Evolutionary conservation across 2,329 filamentous ascomycete species (phyloP).

Genomic region (Metarhizium anisopliae): DNA sequence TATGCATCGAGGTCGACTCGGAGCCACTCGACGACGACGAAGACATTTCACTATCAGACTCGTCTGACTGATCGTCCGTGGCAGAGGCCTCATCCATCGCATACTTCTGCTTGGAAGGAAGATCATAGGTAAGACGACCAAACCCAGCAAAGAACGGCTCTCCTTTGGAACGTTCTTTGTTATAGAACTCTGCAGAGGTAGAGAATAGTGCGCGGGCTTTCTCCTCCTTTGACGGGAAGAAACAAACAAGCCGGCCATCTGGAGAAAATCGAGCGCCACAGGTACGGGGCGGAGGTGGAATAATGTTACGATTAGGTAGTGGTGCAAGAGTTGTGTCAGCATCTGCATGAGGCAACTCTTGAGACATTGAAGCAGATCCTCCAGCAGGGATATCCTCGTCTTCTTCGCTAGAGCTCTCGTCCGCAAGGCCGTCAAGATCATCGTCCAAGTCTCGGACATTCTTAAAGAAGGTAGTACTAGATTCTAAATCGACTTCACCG

Average conservation of each 20-base stretch:
- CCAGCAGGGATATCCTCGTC: conserved; percentile 48
- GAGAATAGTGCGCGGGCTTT: conserved; percentile 43
- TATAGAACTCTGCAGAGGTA: conserved; percentile 33
- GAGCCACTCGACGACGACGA: conserved; percentile 50
- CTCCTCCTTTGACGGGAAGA: conserved; percentile 61
- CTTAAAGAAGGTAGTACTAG: conserved; percentile 52
- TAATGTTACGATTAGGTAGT: conserved; percentile 41
- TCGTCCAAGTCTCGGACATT: conserved; percentile 56
- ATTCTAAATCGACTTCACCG: conserved; percentile 52
- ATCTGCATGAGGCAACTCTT: conserved; percentile 48
- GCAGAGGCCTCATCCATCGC: conserved; percentile 40
- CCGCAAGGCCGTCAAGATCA: conserved; percentile 46
- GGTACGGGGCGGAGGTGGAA: conserved; percentile 45
- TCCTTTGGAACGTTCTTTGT: conserved; percentile 39
- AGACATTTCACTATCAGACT: conserved; percentile 38
- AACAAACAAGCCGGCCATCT: conserved; percentile 55
- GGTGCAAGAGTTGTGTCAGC: conserved; percentile 44
- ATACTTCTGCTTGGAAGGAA: conserved; percentile 36
- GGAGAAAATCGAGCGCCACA: conserved; percentile 54
- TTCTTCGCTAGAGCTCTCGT: conserved; percentile 80
- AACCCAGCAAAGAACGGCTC: conserved; percentile 51
- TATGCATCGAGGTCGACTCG: conserved; percentile 53
- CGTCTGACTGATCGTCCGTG: conserved; percentile 41
- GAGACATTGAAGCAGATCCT: conserved; percentile 50
- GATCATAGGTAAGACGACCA: conserved; percentile 44